phyloP scores from a whole-genome alignment of 2,329 filamentous ascomycete genomes.

The Fusarium agapanthi region DNA sequence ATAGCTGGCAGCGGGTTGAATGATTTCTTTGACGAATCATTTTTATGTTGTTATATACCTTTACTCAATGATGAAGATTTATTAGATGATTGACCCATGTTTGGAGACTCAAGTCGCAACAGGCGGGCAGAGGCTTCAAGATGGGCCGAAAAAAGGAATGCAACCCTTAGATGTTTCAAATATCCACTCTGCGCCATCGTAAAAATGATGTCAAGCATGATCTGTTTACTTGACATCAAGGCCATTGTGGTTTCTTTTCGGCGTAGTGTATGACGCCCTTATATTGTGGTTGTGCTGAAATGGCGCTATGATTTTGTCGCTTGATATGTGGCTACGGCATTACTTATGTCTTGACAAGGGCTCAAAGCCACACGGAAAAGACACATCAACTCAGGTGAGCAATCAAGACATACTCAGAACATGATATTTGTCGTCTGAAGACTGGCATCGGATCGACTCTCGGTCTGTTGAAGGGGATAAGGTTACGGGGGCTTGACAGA shows the following conservation, averaged over 20 bases:
- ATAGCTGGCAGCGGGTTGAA: not conserved
- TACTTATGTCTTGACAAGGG: not conserved
- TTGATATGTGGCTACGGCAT: not conserved
- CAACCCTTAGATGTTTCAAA: not conserved
- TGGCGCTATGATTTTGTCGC: not conserved
- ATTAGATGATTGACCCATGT: too few relatives aligned
- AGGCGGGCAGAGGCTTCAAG: not conserved
- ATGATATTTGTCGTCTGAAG: not conserved
- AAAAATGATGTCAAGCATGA: rapidly evolving
- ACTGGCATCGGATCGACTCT: not conserved
- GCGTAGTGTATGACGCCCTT: not conserved
- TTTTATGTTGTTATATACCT: not conserved
- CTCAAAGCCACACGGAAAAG: not conserved
- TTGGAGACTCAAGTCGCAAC: too few relatives aligned
- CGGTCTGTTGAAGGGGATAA: not conserved
- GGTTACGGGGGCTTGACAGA: not conserved
- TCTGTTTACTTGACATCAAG: not conserved
- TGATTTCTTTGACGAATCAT: not conserved
- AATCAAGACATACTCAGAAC: not conserved
- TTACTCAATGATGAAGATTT: too few relatives aligned
- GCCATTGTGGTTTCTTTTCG: not conserved
- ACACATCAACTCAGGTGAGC: not conserved
- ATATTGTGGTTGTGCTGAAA: not conserved
- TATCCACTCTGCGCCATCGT: not conserved
- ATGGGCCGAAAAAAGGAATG: not conserved